Percentiles rank a stretch among this genome's conserved stretches.
These are phyloP conservation scores for Cryptococcus sp. DNA, from an alignment of 1,284 basidiomycete species.

Conservation along the genomic window DNA sequence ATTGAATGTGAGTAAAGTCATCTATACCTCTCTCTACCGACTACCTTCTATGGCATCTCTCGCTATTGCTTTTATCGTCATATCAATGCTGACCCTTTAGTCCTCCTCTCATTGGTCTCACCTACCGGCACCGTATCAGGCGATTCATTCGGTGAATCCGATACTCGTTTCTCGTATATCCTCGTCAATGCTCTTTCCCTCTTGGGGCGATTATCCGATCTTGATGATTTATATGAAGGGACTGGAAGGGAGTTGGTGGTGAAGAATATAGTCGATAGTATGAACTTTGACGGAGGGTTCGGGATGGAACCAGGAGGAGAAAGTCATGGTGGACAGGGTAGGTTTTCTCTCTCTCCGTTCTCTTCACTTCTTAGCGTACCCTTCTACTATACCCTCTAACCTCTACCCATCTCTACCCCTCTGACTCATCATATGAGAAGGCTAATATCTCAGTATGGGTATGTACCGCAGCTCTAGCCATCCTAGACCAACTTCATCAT, in stretches of 20 bases:
- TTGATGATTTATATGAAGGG: conserved; percentile 54
- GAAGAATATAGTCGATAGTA: conserved; percentile 68
- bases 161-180: conserved; percentile 88
- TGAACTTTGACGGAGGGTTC: conserved; percentile 95
- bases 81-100: conserved; percentile 48
- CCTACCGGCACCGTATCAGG: conserved; percentile 82
- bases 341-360: conserved; percentile 13
- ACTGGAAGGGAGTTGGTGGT: conserved; percentile 59
- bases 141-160: conserved; percentile 82
- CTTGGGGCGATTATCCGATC: conserved; percentile 60
- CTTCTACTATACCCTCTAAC: neutral
- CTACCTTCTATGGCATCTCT: neutral
- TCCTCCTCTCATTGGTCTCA: conserved; percentile 75
- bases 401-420: neutral
- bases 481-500: conserved; percentile 72
- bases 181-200: conserved; percentile 77
- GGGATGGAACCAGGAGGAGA: conserved; percentile 79
- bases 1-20: conserved; percentile 60
- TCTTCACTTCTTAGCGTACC: neutral
- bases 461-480: conserved; percentile 79
- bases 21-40: neutral
- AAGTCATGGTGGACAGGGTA: conserved; percentile 87
- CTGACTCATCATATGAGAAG: neutral
- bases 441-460: conserved; percentile 65
- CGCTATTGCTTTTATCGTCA: neutral